phyloP scores from a whole-genome alignment of 2,329 filamentous ascomycete species.

The Stagonosporopsis tanaceti region DNA sequence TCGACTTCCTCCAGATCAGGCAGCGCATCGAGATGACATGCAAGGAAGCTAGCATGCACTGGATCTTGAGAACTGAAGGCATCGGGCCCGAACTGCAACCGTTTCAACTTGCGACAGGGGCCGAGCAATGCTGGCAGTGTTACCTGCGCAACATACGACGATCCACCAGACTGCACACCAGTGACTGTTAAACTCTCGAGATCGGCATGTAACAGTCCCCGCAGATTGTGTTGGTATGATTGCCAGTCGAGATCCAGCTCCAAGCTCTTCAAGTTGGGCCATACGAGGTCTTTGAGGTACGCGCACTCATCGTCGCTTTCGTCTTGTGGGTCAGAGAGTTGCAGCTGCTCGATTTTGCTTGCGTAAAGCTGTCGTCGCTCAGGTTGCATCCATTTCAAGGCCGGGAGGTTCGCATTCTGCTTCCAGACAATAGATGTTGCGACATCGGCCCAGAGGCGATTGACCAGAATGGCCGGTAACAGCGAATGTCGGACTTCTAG shows the following conservation, averaged over 20 bases:
- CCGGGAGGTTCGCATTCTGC: conserved; percentile 41
- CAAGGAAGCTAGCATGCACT: conserved; percentile 32
- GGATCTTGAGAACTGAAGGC: conserved; percentile 28
- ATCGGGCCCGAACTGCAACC: conserved; percentile 38
- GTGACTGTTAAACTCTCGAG: conserved; percentile 40
- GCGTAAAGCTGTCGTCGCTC: conserved; percentile 42
- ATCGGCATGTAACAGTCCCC: conserved; percentile 32
- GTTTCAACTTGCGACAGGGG: conserved; percentile 33
- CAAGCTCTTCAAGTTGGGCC: conserved; percentile 41
- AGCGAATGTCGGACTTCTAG: conserved; percentile 46
- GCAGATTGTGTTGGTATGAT: conserved; percentile 28
- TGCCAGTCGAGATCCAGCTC: conserved; percentile 42
- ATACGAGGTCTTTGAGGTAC: conserved; percentile 36
- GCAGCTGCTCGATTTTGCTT: conserved; percentile 40
- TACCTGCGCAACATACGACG: conserved; percentile 30
- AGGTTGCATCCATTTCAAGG: conserved; percentile 31
- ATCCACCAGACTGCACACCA: conserved; percentile 34
- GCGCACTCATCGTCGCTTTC: conserved; percentile 26
- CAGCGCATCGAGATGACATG: conserved; percentile 28
- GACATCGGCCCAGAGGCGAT: conserved; percentile 44
- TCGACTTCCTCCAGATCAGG: conserved; percentile 34
- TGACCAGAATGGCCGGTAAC: conserved; percentile 42
- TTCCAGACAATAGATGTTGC: conserved; percentile 44
- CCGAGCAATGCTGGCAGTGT: conserved; percentile 36
- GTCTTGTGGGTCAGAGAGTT: conserved; percentile 29